Percentiles rank a stretch among this genome's conserved stretches.
phyloP scores from a whole-genome alignment of 768 basidiomycete genomes.

The Agaricus subrufescens region DNA sequence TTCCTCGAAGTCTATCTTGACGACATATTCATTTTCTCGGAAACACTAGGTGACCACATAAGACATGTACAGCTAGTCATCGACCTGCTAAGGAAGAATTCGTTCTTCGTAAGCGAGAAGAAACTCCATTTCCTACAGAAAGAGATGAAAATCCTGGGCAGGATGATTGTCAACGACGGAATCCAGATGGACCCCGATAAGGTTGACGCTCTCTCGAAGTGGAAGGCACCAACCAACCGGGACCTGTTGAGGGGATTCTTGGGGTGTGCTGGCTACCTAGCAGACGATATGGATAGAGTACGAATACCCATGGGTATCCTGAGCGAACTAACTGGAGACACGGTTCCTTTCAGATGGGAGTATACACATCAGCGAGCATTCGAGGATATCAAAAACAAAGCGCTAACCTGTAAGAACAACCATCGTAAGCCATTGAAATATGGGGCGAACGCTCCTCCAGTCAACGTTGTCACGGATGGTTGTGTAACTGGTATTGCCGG shows the following conservation, averaged over 20 bases:
- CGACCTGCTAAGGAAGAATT: too few species aligned
- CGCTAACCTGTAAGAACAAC: conserved; percentile 16
- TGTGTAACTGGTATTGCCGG: conserved; percentile 25
- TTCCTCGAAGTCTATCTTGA: too few species aligned
- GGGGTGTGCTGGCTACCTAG: too few species aligned
- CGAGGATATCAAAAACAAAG: conserved; percentile 26
- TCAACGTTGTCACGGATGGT: conserved; percentile 28
- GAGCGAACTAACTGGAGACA: too few species aligned
- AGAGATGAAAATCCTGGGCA: conserved; percentile 16
- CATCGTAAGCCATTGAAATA: conserved; percentile 17
- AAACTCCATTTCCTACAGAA: too few species aligned
- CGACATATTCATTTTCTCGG: conserved; percentile 16
- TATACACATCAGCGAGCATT: too few species aligned
- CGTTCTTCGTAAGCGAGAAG: too few species aligned
- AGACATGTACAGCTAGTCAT: too few species aligned
- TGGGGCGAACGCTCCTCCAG: conserved; percentile 11
- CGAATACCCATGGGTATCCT: too few species aligned
- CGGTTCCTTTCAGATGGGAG: too few species aligned
- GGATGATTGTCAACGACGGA: conserved; percentile 26
- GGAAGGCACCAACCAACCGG: conserved; percentile 30
- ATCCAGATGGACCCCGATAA: conserved; percentile 42
- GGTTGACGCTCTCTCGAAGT: conserved; percentile 29
- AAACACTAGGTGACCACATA: conserved; percentile 19
- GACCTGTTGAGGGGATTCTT: too few species aligned
- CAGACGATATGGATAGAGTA: too few species aligned